Percentiles rank a stretch among this genome's conserved stretches.
Conservation (phyloP, 176 grass and related monocot species). For the Avena insularis region DNA sequence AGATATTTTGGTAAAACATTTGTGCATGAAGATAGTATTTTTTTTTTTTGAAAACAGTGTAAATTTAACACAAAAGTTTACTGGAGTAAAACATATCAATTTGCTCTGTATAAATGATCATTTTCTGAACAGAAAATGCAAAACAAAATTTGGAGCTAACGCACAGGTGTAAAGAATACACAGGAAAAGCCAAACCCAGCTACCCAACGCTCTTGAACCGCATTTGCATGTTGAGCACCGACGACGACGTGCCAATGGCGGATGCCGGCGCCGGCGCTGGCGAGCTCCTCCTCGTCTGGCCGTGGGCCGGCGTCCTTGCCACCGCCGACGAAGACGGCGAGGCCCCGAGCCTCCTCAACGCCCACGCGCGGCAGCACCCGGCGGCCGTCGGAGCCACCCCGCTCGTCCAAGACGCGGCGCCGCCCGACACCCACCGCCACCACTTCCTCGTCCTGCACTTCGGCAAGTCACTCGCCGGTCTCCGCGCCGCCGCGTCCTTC, state of each 20-base stretch:
- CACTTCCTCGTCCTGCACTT: conserved; percentile 52
- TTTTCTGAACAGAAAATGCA: no score
- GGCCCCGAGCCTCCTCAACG: not conserved
- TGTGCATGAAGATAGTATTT: no score
- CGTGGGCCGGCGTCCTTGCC: conserved; percentile 42
- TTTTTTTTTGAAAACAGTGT: no score
- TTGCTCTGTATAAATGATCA: no score
- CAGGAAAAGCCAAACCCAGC: no score
- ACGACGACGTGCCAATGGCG: conserved; percentile 11
- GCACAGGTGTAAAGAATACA: no score
- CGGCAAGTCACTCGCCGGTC: conserved; percentile 28
- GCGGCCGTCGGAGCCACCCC: conserved; percentile 31
- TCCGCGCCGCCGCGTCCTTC: conserved; percentile 26
- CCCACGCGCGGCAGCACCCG: conserved; percentile 12
- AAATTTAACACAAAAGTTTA: no score
- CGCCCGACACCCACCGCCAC: not conserved
- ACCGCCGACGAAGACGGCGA: not conserved
- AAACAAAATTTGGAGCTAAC: no score
- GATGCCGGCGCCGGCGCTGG: not conserved
- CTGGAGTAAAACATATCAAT: no score
- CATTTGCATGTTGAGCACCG: not conserved
- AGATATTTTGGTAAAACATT: no score
- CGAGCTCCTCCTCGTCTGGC: conserved; percentile 50
- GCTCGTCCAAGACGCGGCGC: conserved; percentile 28
- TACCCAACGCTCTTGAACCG: not conserved